phyloP scores from a whole-genome alignment of 176 grass and related monocot species.

The Zizania latifolia region DNA sequence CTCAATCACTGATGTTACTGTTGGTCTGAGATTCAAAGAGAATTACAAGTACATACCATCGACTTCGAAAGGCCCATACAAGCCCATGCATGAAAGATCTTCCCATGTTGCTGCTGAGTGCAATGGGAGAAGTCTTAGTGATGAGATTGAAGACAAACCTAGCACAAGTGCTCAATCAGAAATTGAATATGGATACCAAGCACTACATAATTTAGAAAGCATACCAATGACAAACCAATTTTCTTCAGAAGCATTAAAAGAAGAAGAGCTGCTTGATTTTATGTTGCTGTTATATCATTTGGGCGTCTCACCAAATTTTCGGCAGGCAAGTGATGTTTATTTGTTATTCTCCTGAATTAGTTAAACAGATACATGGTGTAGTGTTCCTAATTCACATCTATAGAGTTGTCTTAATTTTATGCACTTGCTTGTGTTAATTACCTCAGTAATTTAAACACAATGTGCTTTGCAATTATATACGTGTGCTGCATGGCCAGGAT shows the following conservation, averaged over 20 bases:
- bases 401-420: constrained; percentile 4
- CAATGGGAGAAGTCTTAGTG: constrained; percentile 54
- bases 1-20: constrained; percentile 43
- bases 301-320: constrained; percentile 72
- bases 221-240: constrained; percentile 29
- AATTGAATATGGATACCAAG: constrained; percentile 54
- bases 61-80: constrained; percentile 59
- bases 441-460: neutral
- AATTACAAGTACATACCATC: constrained; percentile 43
- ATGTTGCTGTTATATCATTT: constrained; percentile 80
- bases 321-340: constrained; percentile 59
- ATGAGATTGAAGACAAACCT: constrained; percentile 65
- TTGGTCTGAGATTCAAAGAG: constrained; percentile 45
- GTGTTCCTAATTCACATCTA: neutral
- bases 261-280: constrained; percentile 79
- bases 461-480: neutral
- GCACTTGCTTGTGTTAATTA: neutral
- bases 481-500: neutral
- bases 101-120: constrained; percentile 49
- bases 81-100: constrained; percentile 44
- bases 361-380: neutral
- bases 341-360: constrained; percentile 3
- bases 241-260: constrained; percentile 53
- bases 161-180: constrained; percentile 55
- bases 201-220: constrained; percentile 45